Base-by-base conservation (phyloP, 768 basidiomycete species). In the Tylopilus rubrobrunneus region DNA sequence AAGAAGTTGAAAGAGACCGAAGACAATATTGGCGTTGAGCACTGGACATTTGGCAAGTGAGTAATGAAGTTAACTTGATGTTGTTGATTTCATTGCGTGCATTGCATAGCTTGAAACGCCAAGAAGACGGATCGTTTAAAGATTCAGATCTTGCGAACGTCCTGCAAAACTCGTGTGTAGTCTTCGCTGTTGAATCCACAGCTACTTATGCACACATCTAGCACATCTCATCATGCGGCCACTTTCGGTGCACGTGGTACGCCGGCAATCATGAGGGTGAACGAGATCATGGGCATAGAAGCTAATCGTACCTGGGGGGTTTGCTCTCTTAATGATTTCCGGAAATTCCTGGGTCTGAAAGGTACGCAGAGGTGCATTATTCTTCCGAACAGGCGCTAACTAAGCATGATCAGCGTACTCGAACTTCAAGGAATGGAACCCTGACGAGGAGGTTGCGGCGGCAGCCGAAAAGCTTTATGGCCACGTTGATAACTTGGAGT, bases 241-340 rank as follows among this genome's bases (percentile, higher is more conserved):
- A 77, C 84, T 15, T 92, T 92, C 72, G 75, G 86, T 51, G 91
- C 90, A 21, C 81, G 87, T 19, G 82, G 86, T 6, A 91, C 87
- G 2, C 91, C 91, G 45, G 77, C 68, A n/a, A 68, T 79, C 45
- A 87, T 92, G 85, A 82, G 79, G 41, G 63, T 91, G 25, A 80
- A 91, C 56, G 92, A 94, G 65, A 76, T 92, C 39, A 87, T 93
- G 87, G 89, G 89, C 40, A 92, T 93, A 44, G 83, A 87, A 60
- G 77, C 85, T 53, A 86, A 81, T 63, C 79, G 91, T 29, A 58
- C 64, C 21, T 94, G 90, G 90, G 90, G 89, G 45, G 83, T 86
- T 19, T 92, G 90, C 65, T 84, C 86, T 2, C 66, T 93, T 56
- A 93, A 93, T 57, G 90, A 92, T 55, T 93, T 93, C 71, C 76